Percentiles rank a stretch among this genome's conserved stretches.
Conservation (phyloP, 73 alveolate genomes). For the Paramecium primaurelia region DNA sequence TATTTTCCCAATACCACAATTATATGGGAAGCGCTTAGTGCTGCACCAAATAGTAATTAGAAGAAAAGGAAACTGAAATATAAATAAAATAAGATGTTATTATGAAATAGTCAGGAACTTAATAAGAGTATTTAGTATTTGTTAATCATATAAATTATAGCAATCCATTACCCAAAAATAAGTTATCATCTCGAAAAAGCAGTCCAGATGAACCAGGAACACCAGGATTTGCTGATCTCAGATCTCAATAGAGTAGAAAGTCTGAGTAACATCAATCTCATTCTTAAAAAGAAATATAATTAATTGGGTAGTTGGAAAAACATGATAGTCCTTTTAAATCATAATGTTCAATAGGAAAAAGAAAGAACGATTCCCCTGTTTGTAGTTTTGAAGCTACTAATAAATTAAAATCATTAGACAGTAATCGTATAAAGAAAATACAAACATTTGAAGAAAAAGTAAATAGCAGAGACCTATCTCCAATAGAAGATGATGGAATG, state of each 20-base stretch:
- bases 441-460: background rate
- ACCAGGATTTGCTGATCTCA: constrained; percentile 28
- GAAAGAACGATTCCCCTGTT: constrained; percentile 44
- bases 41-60: background rate
- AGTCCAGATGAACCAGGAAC: constrained; percentile 27
- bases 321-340: background rate
- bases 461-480: background rate
- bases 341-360: background rate
- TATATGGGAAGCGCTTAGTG: constrained; percentile 20
- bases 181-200: background rate
- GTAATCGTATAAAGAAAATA: background rate
- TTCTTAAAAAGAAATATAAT: background rate
- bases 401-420: background rate
- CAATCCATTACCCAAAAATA: background rate
- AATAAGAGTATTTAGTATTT: background rate
- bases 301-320: background rate
- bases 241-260: background rate
- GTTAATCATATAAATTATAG: background rate
- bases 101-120: background rate
- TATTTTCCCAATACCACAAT: background rate
- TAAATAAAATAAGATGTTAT: background rate
- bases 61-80: background rate
- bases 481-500: background rate
- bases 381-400: background rate
- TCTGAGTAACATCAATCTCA: background rate